phyloP scores from a whole-genome alignment of 1,284 basidiomycete genomes.

The Sanguinoderma infundibulare region DNA sequence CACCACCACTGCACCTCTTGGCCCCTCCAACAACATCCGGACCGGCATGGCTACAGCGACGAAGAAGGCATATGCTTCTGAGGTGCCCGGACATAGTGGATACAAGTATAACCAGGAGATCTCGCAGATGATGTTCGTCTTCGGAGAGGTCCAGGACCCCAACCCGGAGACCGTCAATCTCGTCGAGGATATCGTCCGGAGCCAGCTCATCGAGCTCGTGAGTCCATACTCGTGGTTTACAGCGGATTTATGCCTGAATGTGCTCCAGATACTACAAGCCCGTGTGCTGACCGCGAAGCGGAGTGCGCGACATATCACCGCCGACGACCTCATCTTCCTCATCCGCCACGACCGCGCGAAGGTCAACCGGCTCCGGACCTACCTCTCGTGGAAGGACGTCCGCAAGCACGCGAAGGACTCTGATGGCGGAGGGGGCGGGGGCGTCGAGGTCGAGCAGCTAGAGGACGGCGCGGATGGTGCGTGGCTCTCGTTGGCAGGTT shows the following conservation, averaged over 20 bases:
- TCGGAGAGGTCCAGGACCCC: conserved; percentile 93
- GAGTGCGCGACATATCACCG: conserved; percentile 81
- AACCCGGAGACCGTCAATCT: conserved; percentile 87
- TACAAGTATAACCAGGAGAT: conserved; percentile 84
- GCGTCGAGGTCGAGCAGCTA: conserved; percentile 80
- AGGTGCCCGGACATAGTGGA: conserved; percentile 41
- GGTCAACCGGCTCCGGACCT: conserved; percentile 93
- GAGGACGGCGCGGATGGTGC: conserved; percentile 78
- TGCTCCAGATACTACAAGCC: conserved; percentile 84
- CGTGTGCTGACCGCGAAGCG: conserved; percentile 82
- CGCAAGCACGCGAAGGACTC: conserved; percentile 88
- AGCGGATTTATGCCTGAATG: neutral
- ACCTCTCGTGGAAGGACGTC: conserved; percentile 97
- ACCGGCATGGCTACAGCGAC: conserved; percentile 18
- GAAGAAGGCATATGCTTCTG: conserved; percentile 24
- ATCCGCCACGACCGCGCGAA: conserved; percentile 92
- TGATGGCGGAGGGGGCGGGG: conserved; percentile 74
- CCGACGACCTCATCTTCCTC: neutral
- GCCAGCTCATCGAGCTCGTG: conserved; percentile 93
- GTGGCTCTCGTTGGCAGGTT: neutral
- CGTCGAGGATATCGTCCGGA: conserved; percentile 94
- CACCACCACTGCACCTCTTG: neutral
- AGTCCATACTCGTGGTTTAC: conserved; percentile 26
- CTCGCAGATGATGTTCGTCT: conserved; percentile 95
- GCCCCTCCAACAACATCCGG: neutral